Base-by-base conservation (phyloP, 1,284 basidiomycete species). In the Acaromyces ingoldii region DNA sequence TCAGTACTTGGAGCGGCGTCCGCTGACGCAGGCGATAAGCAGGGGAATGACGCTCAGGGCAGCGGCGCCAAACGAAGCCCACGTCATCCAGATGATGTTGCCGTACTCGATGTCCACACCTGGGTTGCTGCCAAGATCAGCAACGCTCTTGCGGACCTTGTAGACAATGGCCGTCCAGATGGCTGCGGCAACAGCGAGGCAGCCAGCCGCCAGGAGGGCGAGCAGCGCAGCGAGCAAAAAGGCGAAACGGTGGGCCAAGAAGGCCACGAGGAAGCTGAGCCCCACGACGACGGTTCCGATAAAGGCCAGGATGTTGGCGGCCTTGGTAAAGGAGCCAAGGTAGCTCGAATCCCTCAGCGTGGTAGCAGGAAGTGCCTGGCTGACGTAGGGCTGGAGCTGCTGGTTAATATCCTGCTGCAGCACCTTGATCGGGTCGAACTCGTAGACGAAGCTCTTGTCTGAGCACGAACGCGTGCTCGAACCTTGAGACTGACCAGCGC, bases 81-180 rank as follows among this genome's bases (percentile, higher is more conserved):
- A 68, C 26, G 51, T 60, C 40, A 74, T 55, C 72, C 72, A 74
- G 29, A 74, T 59, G 5, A 68, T 63, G 42, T 73, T 66, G 15
- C 67, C 67, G 50, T 68, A 72, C 30, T 51, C 24, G n/a, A 70
- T 43, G 5, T 39, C 26, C 22, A 67, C 25, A 7, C 62, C 64
- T 30, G 57, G 56, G 41, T 46, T 51, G 13, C 21, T 38, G 29
- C 53, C 53, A 29, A 34, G 11, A 28, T 42, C 24, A 10, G 29
- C 47, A 36, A 71, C 41, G 13, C 55, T 38, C 39, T 59, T 33
- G 28, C 48, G 51, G 6, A 66, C 55, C 50, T 63, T 62, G 46
- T 51, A 47, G 39, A 68, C 51, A 34, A 73, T 64, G 22, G 71
- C 71, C 5, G 72, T 74, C 46, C 62, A 54, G 24, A 74, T 56